Conservation (phyloP, 1,139 yeast genomes). For the Hanseniaspora uvarum region DNA sequence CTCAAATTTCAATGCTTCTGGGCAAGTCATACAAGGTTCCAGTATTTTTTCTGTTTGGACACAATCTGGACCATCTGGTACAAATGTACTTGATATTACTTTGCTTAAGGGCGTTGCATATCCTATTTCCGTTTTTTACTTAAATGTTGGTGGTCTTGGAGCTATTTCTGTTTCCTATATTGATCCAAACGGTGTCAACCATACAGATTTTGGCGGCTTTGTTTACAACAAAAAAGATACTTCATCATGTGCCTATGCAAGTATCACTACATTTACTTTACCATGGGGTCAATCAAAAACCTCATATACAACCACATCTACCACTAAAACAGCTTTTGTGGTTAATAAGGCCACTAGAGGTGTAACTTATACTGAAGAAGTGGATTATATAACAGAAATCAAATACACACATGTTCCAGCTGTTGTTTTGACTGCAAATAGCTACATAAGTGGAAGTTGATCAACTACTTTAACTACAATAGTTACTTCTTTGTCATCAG, state of each 20-base stretch:
- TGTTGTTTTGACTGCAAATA: background rate
- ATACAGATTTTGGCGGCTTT: background rate
- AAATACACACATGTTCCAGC: background rate
- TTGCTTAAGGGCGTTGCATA: slow-evolving; percentile 16
- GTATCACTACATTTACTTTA: background rate
- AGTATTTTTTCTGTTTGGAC: background rate
- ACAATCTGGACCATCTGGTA: background rate
- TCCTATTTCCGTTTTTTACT: slow-evolving; percentile 21
- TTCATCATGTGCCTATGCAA: background rate
- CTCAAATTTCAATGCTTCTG: background rate
- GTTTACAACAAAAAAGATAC: background rate
- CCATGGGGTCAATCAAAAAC: background rate
- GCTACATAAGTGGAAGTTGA: background rate
- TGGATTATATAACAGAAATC: background rate
- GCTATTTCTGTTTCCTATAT: slow-evolving; percentile 19
- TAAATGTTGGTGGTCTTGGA: slow-evolving; percentile 20
- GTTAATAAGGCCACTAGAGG: background rate
- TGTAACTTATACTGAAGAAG: background rate
- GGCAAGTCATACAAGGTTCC: background rate
- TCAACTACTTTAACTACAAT: slow-evolving; percentile 14
- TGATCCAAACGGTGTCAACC: slow-evolving; percentile 20
- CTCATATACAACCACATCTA: background rate
- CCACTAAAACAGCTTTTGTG: background rate
- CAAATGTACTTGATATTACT: background rate
- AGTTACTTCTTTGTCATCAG: background rate